These are phyloP conservation scores for Penicillium sp. DNA, from an alignment of 2,329 filamentous ascomycete genomes.

Conservation along the genomic window DNA sequence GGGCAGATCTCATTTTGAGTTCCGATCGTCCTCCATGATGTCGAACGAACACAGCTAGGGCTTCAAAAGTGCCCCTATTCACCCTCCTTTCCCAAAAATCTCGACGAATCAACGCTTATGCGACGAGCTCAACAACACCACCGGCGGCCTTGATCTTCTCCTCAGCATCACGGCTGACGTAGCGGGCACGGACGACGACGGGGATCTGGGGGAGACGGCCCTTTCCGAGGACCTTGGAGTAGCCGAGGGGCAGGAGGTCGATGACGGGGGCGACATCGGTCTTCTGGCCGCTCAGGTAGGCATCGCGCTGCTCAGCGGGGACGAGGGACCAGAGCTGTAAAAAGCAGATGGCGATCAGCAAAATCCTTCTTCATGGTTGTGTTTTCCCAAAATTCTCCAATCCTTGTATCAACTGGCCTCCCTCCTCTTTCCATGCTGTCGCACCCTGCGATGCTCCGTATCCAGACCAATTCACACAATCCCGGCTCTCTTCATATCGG, in stretches of 20 bases:
- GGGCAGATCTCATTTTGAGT: slow-evolving; percentile 32
- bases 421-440: not conserved
- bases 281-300: slow-evolving; percentile 77
- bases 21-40: slow-evolving; percentile 27
- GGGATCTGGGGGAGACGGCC: slow-evolving; percentile 90
- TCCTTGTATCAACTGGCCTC: not conserved
- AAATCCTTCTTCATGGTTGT: slow-evolving; percentile 5
- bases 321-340: slow-evolving; percentile 88
- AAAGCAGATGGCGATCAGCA: slow-evolving; percentile 16
- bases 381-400: not conserved
- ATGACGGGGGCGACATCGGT: slow-evolving; percentile 93
- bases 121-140: slow-evolving; percentile 92
- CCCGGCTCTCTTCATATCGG: slow-evolving; percentile 4
- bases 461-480: slow-evolving; percentile 6
- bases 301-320: slow-evolving; percentile 85
- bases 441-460: not conserved
- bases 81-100: slow-evolving; percentile 29
- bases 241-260: slow-evolving; percentile 94
- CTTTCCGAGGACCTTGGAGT: slow-evolving; percentile 99
- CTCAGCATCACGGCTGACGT: slow-evolving; percentile 94
- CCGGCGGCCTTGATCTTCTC: slow-evolving; percentile 98
- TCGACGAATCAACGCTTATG: slow-evolving; percentile 55
- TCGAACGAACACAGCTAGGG: slow-evolving; percentile 28
- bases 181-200: slow-evolving; percentile 89
- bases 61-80: slow-evolving; percentile 30